Evolutionary conservation across 2,329 filamentous ascomycete genomes (phyloP), one percentile per base, ranked within the genome.

Genomic region (Pseudogymnoascus sp.): DNA sequence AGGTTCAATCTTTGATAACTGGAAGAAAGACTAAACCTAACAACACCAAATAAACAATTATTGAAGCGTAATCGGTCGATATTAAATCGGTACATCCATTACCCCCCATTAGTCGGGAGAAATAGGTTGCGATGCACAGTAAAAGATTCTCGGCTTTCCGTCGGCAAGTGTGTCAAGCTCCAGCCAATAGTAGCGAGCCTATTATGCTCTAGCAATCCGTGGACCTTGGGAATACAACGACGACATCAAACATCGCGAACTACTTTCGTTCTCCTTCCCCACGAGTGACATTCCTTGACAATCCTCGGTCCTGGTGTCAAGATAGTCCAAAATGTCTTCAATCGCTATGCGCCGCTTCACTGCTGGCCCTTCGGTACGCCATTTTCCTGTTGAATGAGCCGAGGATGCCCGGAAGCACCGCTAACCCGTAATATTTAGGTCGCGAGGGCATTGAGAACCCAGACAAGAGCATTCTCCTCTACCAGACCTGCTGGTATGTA

Each of bases 401-500:
- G 61, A 67, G 66, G 64, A 67, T 70, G 62, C 68, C 66, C 63
- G 41, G 23, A 62, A 64, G 38, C 64, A 60, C 14, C 66, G 67
- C 64, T 65, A 39, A 66, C 58, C 61, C 64, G 59, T 25, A 65
- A 55, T 64, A 30, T 33, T 35, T 60, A 74, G 72, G 58, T 74
- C 60, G 70, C 72, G 65, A 73, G 67, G 67, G 69, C 71, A 69
- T 70, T 73, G 70, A 84, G 82, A 76, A 81, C 80, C 71, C 85
- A 90, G 73, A 81, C 83, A 72, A 85, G 92, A 78, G 81, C 86
- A 65, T 97, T 99, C 79, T 96, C 93, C 66, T 91, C 90, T 66
- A 93, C 93, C 67, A 86, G 88, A 72, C 85, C 90, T 69, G 88
- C 85, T 71, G 87, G 89, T 91, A 85, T 73, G 85, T 75, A 62